Evolutionary conservation across 495 filamentous ascomycete species (phyloP), one percentile per base, ranked within the genome.

Genomic region (Trypethelium eluteriae): DNA sequence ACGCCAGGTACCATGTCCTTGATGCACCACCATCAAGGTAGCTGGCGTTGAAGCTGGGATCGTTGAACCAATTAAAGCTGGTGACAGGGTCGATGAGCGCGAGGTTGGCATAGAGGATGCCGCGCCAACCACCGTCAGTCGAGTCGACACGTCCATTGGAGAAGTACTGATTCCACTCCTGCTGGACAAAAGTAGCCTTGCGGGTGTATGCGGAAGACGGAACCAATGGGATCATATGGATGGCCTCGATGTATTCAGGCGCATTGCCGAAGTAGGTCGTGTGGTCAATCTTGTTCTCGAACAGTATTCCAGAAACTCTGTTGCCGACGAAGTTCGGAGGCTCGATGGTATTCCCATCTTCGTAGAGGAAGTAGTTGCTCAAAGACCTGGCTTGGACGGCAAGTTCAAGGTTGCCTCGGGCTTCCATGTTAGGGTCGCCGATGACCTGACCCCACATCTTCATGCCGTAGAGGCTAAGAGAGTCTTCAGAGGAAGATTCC

Each of bases 261-360:
- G 90, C 88, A 63, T 74, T 73, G 10, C 93, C 92, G 72, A 98
- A 98, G 78, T 94, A 98, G 2, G 94, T 98, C 9, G 88, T 89
- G 75, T 97, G 94, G 74, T 98, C 90, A 56, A 93, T 83, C 76
- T 98, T 98, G 76, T 97, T 98, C 76, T 98, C 94, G 73, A 97
- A 98, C 6, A 98, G 75, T 53, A 98, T 96, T 14, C 94, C 95
- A 5, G 91, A 87, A 14, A 90, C 94, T 74, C 88, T 92, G 78
- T 98, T 98, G 9, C 78, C 82, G 39, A 89, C 84, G 67, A 96
- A 96, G 34, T 88, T 79, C 2, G 81, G 39, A 0, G 94, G 94
- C 68, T 97, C 88, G 63, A 92, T 88, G 2, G 74, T 79, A 74
- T 97, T 96, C 71, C 81, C 75, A 34, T 72, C 79, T 25, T 81